A percentile compares a stretch with the other conserved stretches of the same genome.
These are phyloP conservation scores for Xenoacremonium recifei DNA, from an alignment of 2,329 filamentous ascomycete genomes.

Conservation along the genomic window DNA sequence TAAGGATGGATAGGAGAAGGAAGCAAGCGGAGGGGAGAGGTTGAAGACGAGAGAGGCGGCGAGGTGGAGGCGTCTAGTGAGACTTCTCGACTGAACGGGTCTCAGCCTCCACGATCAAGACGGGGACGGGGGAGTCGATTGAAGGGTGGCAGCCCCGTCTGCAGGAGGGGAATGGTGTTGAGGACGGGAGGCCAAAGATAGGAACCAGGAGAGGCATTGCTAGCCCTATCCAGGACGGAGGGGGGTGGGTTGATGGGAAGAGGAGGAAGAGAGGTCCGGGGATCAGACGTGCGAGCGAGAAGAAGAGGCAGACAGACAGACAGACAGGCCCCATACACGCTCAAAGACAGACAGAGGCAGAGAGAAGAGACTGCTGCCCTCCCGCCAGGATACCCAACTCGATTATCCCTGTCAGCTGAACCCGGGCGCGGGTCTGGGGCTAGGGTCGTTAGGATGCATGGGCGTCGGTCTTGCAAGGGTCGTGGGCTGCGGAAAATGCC, in stretches of 20 bases:
- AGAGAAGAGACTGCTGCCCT: too few relatives aligned
- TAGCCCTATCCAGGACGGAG: conserved; percentile 14
- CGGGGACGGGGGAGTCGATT: conserved; percentile 18
- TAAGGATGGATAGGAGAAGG: too few relatives aligned
- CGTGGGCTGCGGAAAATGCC: conserved; percentile 19
- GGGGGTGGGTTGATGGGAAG: conserved; percentile 9
- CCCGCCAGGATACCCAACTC: conserved; percentile 14
- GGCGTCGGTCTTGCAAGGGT: conserved; percentile 5
- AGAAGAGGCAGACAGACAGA: conserved; percentile 3
- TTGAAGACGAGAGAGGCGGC: neutral
- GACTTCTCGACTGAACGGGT: conserved; percentile 13
- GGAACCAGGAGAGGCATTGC: conserved; percentile 27
- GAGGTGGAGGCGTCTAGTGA: conserved; percentile 11
- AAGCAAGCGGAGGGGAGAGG: conserved; percentile 2
- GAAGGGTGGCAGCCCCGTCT: conserved; percentile 13
- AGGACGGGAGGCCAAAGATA: conserved; percentile 25
- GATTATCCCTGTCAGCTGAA: conserved; percentile 31
- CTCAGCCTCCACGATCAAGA: conserved; percentile 20
- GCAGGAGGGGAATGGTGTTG: conserved; percentile 11
- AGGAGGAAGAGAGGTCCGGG: neutral
- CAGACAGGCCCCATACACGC: conserved; percentile 7
- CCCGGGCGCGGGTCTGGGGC: conserved; percentile 28
- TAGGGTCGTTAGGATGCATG: conserved; percentile 8
- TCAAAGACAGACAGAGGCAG: too few relatives aligned
- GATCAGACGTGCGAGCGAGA: conserved; percentile 1